Conservation (phyloP, 768 basidiomycete genomes). For the Coprinopsis sp. region DNA sequence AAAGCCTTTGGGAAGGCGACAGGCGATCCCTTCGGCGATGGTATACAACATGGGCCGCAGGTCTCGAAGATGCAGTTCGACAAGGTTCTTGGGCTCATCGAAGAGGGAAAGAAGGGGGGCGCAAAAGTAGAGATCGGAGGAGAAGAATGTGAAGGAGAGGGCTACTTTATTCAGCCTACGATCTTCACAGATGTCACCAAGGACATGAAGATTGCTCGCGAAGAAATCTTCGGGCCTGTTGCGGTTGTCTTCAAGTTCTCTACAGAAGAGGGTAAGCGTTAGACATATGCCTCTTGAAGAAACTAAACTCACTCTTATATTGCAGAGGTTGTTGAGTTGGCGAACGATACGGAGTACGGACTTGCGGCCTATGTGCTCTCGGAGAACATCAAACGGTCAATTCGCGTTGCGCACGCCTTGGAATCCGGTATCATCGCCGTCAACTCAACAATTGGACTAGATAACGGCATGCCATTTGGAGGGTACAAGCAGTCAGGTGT, state of each 20-base stretch:
- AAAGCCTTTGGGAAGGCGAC: conserved; percentile 43
- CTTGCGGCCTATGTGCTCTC: conserved; percentile 77
- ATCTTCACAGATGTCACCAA: conserved; percentile 63
- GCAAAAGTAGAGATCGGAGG: conserved; percentile 67
- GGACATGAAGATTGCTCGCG: conserved; percentile 70
- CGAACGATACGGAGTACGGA: conserved; percentile 78
- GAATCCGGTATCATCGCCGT: conserved; percentile 65
- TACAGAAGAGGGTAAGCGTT: conserved; percentile 38
- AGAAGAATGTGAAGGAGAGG: conserved; percentile 41
- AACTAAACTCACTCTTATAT: no score
- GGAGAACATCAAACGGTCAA: conserved; percentile 58
- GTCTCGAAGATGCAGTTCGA: conserved; percentile 66
- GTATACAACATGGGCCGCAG: conserved; percentile 64
- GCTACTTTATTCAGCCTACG: conserved; percentile 71
- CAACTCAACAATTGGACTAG: conserved; percentile 40
- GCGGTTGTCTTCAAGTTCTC: conserved; percentile 75
- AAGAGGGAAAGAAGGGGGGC: conserved; percentile 67
- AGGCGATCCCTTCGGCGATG: conserved; percentile 59
- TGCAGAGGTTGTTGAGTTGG: conserved; percentile 47
- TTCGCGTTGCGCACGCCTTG: conserved; percentile 58
- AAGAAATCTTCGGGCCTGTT: conserved; percentile 82
- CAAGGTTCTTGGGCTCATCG: conserved; percentile 77
- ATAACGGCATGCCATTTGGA: conserved; percentile 57
- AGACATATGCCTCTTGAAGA: neutral
- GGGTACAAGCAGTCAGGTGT: conserved; percentile 74